Conservation (phyloP, 768 basidiomycete genomes). For the Phylloporus arenicola region DNA sequence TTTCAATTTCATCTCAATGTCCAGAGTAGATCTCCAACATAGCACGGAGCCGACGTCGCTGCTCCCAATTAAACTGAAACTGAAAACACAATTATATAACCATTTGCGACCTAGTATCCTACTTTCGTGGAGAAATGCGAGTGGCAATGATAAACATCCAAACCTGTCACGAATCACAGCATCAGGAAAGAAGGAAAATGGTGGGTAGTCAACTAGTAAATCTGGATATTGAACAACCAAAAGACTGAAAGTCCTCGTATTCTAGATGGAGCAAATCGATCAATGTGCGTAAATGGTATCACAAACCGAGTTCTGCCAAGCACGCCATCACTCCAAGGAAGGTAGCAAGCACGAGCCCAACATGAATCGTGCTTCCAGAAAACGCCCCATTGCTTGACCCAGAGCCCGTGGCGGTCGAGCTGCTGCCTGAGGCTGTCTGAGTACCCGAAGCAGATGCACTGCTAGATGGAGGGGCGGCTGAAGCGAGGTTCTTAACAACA, state of each 20-base stretch:
- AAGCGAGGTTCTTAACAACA: constrained; percentile 39
- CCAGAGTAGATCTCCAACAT: no score
- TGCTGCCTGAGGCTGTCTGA: constrained; percentile 9
- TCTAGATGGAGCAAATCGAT: not conserved
- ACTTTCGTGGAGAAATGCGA: not conserved
- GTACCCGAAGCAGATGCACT: constrained; percentile 18
- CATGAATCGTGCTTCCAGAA: constrained; percentile 10
- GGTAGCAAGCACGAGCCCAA: constrained; percentile 9
- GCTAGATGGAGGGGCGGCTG: constrained; percentile 36
- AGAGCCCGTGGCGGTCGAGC: constrained; percentile 7
- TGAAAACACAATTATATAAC: not conserved
- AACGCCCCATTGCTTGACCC: constrained; percentile 12
- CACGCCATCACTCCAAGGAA: constrained; percentile 13
- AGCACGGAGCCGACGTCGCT: no score
- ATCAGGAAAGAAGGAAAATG: not conserved
- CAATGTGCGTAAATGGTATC: constrained; percentile 8
- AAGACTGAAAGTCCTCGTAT: not conserved
- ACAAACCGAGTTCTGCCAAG: not conserved
- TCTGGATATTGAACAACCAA: constrained; percentile 5
- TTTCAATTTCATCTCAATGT: not conserved
- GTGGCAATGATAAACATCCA: no score
- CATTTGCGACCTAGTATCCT: not conserved
- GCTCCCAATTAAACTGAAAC: not conserved
- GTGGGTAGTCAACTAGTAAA: no score
- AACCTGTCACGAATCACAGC: no score